These are phyloP conservation scores for Coccomyxa subellipsoidea DNA, from an alignment of 163 green algal genomes.

Conservation along the genomic window DNA sequence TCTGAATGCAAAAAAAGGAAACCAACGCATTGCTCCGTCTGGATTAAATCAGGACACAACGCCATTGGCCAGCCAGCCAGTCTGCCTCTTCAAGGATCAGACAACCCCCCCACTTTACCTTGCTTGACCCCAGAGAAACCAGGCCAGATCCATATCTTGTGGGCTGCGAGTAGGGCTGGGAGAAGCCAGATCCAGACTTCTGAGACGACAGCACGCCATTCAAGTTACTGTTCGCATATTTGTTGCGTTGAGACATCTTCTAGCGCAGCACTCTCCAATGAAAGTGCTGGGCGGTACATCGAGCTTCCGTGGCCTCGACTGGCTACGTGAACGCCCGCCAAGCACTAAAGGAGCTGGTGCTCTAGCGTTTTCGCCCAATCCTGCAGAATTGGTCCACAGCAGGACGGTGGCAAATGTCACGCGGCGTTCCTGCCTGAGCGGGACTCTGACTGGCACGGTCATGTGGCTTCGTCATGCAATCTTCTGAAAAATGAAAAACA, in stretches of 20 bases:
- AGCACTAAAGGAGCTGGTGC: background rate
- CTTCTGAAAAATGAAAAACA: no score
- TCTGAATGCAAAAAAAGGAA: no score
- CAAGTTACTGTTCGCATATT: conserved; percentile 56
- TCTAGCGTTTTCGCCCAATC: no score
- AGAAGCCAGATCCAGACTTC: background rate
- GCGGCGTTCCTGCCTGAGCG: no score
- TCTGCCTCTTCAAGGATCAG: background rate
- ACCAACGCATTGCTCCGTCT: no score
- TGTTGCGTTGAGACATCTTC: conserved; percentile 16
- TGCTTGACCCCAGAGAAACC: conserved; percentile 9
- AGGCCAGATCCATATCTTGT: conserved; percentile 9
- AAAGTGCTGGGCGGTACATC: background rate
- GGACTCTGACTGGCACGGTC: no score
- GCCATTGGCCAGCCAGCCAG: background rate
- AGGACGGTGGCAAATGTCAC: no score
- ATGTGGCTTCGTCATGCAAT: no score
- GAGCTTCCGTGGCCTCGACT: background rate
- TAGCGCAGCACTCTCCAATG: background rate
- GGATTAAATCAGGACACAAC: no score
- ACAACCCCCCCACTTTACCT: background rate
- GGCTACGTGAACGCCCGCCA: conserved; percentile 1
- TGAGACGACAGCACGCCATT: conserved; percentile 25
- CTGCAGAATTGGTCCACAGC: no score
- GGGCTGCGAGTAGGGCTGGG: background rate